Evolutionary conservation across 176 grass and related monocot genomes (phyloP).

Genomic region (Zoysia pacifica): DNA sequence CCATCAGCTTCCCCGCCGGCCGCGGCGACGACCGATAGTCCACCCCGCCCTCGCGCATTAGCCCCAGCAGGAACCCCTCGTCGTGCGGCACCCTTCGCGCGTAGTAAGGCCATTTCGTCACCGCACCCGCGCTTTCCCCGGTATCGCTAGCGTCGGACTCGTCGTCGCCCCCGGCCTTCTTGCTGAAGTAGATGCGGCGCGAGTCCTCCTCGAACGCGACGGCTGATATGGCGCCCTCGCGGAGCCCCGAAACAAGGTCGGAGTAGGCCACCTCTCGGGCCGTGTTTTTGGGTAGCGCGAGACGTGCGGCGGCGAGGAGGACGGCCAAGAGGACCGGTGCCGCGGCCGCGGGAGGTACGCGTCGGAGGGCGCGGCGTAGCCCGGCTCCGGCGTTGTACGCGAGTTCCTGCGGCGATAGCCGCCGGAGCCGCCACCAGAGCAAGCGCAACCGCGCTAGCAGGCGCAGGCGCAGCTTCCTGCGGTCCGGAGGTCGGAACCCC

Average conservation of each 20-base stretch:
- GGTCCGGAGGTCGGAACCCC: slow-evolving; percentile 35
- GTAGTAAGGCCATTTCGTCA: slow-evolving; percentile 58
- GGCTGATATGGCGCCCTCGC: slow-evolving; percentile 50
- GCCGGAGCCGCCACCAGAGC: slow-evolving; percentile 43
- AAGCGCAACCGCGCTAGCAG: slow-evolving; percentile 41
- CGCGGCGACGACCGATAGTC: slow-evolving; percentile 71
- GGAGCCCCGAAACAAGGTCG: slow-evolving; percentile 64
- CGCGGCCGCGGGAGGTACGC: slow-evolving; percentile 35
- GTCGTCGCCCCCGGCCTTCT: slow-evolving; percentile 13
- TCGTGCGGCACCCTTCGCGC: slow-evolving; percentile 81
- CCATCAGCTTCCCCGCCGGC: slow-evolving; percentile 54
- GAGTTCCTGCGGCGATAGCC: slow-evolving; percentile 46
- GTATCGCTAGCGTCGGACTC: slow-evolving; percentile 22
- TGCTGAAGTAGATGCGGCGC: slow-evolving; percentile 81
- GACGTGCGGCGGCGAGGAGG: slow-evolving; percentile 54
- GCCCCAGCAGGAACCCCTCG: slow-evolving; percentile 76
- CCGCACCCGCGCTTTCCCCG: neutral
- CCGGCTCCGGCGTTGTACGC: slow-evolving; percentile 26
- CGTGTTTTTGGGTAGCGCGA: slow-evolving; percentile 50
- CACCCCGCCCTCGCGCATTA: slow-evolving; percentile 72
- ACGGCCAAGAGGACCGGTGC: slow-evolving; percentile 49
- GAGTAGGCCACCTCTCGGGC: slow-evolving; percentile 75
- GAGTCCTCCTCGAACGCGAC: slow-evolving; percentile 86
- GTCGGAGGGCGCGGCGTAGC: slow-evolving; percentile 39
- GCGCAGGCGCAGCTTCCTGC: slow-evolving; percentile 37